Conservation (phyloP, 2,329 filamentous ascomycete species). For the Corinectria fuckeliana region DNA sequence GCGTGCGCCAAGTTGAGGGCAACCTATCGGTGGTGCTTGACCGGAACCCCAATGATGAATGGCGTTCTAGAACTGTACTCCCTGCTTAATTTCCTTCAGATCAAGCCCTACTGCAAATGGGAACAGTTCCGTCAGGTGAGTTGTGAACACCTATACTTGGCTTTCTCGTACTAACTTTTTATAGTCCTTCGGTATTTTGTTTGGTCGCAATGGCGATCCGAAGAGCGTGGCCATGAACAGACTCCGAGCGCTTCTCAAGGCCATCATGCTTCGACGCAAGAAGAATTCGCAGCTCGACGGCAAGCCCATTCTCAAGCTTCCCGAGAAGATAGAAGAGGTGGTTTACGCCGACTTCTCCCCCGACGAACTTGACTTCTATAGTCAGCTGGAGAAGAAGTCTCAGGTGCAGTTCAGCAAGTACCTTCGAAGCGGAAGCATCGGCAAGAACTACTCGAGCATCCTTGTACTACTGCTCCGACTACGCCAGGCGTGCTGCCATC, state of each 20-base stretch:
- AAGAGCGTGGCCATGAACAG: slow-evolving; percentile 70
- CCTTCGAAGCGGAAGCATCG: slow-evolving; percentile 71
- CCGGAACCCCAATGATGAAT: slow-evolving; percentile 91
- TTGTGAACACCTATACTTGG: slow-evolving; percentile 8
- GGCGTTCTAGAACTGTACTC: slow-evolving; percentile 78
- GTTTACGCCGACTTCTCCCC: slow-evolving; percentile 74
- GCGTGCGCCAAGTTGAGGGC: slow-evolving; percentile 72
- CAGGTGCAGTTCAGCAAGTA: slow-evolving; percentile 80
- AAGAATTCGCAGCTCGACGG: slow-evolving; percentile 83
- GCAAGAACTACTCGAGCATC: slow-evolving; percentile 75
- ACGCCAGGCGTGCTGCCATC: slow-evolving; percentile 69
- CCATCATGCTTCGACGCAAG: slow-evolving; percentile 81
- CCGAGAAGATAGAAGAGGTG: slow-evolving; percentile 76
- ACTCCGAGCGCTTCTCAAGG: slow-evolving; percentile 77
- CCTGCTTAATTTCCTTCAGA: slow-evolving; percentile 76
- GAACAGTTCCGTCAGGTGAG: slow-evolving; percentile 64
- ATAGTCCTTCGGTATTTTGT: slow-evolving; percentile 51
- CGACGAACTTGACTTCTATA: slow-evolving; percentile 80
- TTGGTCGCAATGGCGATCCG: slow-evolving; percentile 53
- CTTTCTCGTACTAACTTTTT: not conserved
- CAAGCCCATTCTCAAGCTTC: slow-evolving; percentile 78
- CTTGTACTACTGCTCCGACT: slow-evolving; percentile 82
- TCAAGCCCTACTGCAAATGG: slow-evolving; percentile 74
- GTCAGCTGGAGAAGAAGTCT: slow-evolving; percentile 72
- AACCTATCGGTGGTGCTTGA: slow-evolving; percentile 79